Conservation (phyloP, 495 filamentous ascomycete genomes). For the Penicillium bovifimosum region DNA sequence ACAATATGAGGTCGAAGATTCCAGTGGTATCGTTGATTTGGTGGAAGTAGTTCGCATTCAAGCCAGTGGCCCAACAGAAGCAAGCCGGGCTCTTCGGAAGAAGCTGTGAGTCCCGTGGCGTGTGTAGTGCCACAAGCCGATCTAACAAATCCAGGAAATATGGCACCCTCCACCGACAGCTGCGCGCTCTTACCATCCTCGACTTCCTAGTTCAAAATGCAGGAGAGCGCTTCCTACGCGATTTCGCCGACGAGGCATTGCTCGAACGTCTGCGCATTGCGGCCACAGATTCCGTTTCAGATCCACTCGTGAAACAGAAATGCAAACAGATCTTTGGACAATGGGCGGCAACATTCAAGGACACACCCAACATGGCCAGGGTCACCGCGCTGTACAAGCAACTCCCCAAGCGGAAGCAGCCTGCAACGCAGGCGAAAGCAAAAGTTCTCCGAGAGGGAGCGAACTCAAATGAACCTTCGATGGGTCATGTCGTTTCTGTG, state of each 20-base stretch:
- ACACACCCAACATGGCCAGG: conserved; percentile 70
- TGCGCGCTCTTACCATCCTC: conserved; percentile 83
- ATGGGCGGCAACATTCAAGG: conserved; percentile 82
- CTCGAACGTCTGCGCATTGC: conserved; percentile 88
- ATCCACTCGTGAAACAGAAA: conserved; percentile 78
- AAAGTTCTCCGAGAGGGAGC: conserved; percentile 74
- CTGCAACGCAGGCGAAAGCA: conserved; percentile 64
- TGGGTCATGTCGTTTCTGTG: conserved; percentile 43
- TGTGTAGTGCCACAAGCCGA: conserved; percentile 7
- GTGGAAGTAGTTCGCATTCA: conserved; percentile 92
- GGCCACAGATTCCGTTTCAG: conserved; percentile 77
- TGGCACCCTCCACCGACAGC: conserved; percentile 83
- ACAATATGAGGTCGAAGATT: conserved; percentile 82
- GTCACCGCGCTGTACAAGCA: conserved; percentile 79
- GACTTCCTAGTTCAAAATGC: conserved; percentile 95
- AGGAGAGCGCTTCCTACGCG: conserved; percentile 77
- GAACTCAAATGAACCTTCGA: conserved; percentile 51
- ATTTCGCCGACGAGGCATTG: conserved; percentile 86
- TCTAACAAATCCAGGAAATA: conserved; percentile 62
- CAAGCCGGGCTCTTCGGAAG: conserved; percentile 88
- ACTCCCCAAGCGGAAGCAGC: conserved; percentile 61
- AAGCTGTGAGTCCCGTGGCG: conserved; percentile 62
- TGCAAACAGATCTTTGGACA: conserved; percentile 78
- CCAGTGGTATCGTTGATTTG: conserved; percentile 86
- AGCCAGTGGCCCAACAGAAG: conserved; percentile 79